Conservation (phyloP, 116 monocot species). For the Phalaenopsis hybrid region DNA sequence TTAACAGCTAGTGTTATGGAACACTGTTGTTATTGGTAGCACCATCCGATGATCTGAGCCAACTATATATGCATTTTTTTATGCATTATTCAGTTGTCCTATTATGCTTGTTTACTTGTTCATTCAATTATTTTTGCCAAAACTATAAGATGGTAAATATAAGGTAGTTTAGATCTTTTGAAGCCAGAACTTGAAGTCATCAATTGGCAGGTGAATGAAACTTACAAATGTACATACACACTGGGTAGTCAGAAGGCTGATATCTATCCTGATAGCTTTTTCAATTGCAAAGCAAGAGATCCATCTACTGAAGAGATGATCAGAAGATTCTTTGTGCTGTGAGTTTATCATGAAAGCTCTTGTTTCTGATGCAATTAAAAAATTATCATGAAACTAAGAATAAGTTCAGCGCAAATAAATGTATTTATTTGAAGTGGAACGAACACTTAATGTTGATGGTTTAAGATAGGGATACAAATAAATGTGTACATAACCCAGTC, state of each 20-base stretch:
- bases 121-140: background rate
- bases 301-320: constrained; percentile 52
- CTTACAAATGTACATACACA: constrained; percentile 70
- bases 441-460: background rate
- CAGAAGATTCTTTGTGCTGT: constrained; percentile 62
- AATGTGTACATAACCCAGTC: background rate
- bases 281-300: constrained; percentile 61
- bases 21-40: background rate
- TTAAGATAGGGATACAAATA: background rate
- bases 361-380: background rate
- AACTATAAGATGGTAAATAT: background rate
- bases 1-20: background rate
- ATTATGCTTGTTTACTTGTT: background rate
- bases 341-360: constrained; percentile 14
- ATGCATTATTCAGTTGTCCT: background rate
- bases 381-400: background rate
- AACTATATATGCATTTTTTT: background rate
- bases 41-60: constrained; percentile 1
- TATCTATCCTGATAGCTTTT: constrained; percentile 58
- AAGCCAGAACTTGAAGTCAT: background rate
- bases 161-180: background rate
- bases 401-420: background rate
- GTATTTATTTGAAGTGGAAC: background rate
- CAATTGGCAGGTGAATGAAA: constrained; percentile 64
- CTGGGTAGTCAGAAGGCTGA: constrained; percentile 64